These are phyloP conservation scores for Colletotrichum camelliae DNA, from an alignment of 2,329 filamentous ascomycete genomes.

Conservation along the genomic window DNA sequence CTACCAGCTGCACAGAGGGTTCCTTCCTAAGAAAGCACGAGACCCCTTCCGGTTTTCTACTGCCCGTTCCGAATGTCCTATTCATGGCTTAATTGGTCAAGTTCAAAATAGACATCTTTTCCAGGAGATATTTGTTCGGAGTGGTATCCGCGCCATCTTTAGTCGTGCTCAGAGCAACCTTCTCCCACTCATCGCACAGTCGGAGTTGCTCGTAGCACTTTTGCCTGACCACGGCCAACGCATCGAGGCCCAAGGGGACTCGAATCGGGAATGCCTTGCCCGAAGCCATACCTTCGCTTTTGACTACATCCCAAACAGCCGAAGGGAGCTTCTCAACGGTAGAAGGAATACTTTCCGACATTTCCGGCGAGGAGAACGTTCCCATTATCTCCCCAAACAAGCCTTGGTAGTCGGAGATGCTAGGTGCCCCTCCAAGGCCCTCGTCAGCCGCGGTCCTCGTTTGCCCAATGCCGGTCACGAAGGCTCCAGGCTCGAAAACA, in stretches of 20 bases:
- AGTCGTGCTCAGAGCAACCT: not conserved
- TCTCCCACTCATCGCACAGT: not conserved
- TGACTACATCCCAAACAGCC: conserved; percentile 32
- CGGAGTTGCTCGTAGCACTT: conserved; percentile 26
- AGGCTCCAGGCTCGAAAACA: conserved; percentile 10
- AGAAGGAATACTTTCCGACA: conserved; percentile 30
- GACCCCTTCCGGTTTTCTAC: not conserved
- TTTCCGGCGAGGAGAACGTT: conserved; percentile 25
- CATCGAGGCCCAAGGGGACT: conserved; percentile 35
- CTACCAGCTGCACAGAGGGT: not conserved
- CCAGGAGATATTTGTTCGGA: not conserved
- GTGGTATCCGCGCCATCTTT: not conserved
- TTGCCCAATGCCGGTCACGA: conserved; percentile 14
- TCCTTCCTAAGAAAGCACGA: not conserved
- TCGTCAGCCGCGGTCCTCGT: conserved; percentile 24
- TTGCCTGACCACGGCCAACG: conserved; percentile 26
- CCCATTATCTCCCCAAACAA: conserved; percentile 25
- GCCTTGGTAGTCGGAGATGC: conserved; percentile 23
- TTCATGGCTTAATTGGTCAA: not conserved
- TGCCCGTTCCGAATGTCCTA: not conserved
- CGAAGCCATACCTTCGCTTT: conserved; percentile 28
- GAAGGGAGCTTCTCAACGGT: conserved; percentile 26
- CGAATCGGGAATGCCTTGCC: conserved; percentile 29
- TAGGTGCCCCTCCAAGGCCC: conserved; percentile 10
- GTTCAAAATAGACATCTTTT: not conserved